Conservation (phyloP, 371 early-diverging fungal genomes). For the Enterocytospora artemiae region DNA sequence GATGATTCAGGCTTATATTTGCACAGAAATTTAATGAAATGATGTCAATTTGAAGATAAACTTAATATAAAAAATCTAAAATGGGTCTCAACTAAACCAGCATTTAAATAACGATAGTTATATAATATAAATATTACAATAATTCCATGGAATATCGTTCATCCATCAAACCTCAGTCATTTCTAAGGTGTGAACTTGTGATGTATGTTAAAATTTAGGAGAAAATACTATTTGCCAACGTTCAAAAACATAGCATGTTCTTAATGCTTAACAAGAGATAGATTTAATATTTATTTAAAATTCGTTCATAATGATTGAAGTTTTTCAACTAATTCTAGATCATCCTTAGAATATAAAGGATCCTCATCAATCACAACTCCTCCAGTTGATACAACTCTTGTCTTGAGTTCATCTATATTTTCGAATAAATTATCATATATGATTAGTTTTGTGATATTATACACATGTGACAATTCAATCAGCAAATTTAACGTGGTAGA, state of each 20-base stretch:
- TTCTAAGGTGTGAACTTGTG: too few relatives aligned
- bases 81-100: not conserved
- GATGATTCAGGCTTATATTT: not conserved
- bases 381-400: not conserved
- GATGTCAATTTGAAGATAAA: not conserved
- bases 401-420: conserved; percentile 4
- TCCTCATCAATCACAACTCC: not conserved
- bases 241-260: not conserved
- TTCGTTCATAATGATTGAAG: not conserved
- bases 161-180: too few relatives aligned
- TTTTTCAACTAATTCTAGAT: not conserved
- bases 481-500: conserved; percentile 38
- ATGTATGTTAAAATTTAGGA: too few relatives aligned
- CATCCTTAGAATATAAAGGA: not conserved
- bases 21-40: not conserved
- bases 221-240: too few relatives aligned
- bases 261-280: not conserved
- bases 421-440: conserved; percentile 56
- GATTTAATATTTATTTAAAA: not conserved
- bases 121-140: too few relatives aligned
- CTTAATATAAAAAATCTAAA: not conserved
- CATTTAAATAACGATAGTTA: too few relatives aligned
- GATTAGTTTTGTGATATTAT: conserved; percentile 27
- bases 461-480: conserved; percentile 25
- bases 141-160: too few relatives aligned